Evolutionary conservation across 2,329 filamentous ascomycete species (phyloP), one percentile per base, ranked within the genome.

Genomic region (Xylaria polymorpha): DNA sequence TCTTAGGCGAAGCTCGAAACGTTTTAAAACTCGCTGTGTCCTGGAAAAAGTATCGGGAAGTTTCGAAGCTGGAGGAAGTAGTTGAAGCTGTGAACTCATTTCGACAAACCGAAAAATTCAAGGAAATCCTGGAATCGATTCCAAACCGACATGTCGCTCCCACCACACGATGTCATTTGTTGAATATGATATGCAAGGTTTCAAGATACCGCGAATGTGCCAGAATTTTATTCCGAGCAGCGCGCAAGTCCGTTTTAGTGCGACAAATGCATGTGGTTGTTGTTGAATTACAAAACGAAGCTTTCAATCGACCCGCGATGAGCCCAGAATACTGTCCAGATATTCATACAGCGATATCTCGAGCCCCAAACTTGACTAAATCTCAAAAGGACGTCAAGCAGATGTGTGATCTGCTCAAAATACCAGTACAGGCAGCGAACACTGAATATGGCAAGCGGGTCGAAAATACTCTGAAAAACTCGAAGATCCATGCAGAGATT

Each of bases 401-500:
- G 14, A 61, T 65, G 3, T 68, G 66, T 39, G 22, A 25, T 22
- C 32, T 68, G 15, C 61, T 68, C 35, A 35, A 44, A 22, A 18
- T 44, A 29, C 35, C 66, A 20, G 51, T 5, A 37, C 22, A 58
- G 3, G 8, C 41, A 15, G 72, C 68, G 5, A 61, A 65, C 18
- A 7, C 53, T 0, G 39, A 35, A 2, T 75, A 77, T 3, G 12
- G 64, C 58, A 10, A 43, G 1, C 65, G 73, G 12, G 61, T 75
- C 12, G 65, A 56, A 6, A 63, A 63, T 7, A 75, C 68, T 0
- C 51, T 77, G 1, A 37, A 61, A 3, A 71, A 77, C 1, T 77
- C 75, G n/a, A 82, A 79, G 59, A 78, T 86, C 29, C 85, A 87
- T 68, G 84, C 84, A 4, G 84, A 87, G 73, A 80, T 87, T 32